Conservation (phyloP, 2,329 filamentous ascomycete species). For the Fusarium napiforme region DNA sequence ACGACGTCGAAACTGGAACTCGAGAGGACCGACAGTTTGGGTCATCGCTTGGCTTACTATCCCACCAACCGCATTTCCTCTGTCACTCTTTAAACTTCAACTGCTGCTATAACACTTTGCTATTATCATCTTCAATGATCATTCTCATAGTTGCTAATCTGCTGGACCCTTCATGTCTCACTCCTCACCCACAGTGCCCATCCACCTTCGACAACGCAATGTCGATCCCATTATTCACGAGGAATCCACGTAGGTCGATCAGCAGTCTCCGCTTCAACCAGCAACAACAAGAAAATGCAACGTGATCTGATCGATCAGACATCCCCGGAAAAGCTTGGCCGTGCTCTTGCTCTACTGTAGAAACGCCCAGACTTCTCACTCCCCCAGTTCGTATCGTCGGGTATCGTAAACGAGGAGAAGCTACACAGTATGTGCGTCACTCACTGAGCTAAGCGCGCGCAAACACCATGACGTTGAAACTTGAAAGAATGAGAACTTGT, state of each 20-base stretch:
- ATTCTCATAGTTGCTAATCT: neutral
- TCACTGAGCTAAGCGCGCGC: constrained; percentile 32
- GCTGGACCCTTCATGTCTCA: constrained; percentile 22
- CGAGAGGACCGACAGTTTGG: constrained; percentile 16
- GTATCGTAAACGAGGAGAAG: constrained; percentile 3
- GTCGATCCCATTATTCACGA: constrained; percentile 27
- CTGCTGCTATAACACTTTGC: neutral
- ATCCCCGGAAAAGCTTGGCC: constrained; percentile 30
- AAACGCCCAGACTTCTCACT: constrained; percentile 14
- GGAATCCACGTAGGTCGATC: constrained; percentile 22
- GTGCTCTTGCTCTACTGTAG: constrained; percentile 23
- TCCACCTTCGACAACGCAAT: constrained; percentile 3
- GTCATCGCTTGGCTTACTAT: constrained; percentile 5
- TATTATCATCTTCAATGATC: neutral
- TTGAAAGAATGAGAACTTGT: neutral
- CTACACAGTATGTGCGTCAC: constrained; percentile 16
- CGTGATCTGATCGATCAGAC: constrained; percentile 39
- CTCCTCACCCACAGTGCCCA: neutral
- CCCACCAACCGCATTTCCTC: constrained; percentile 1
- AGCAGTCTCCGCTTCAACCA: constrained; percentile 22
- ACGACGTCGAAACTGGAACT: constrained; percentile 6
- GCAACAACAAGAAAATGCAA: constrained; percentile 27
- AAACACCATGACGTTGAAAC: constrained; percentile 27
- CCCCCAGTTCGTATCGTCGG: constrained; percentile 14
- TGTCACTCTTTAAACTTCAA: constrained; percentile 1